Percentiles rank a stretch among this genome's conserved stretches.
Conservation (phyloP, 805 yeast genomes). For the Pichia cephalocereana region DNA sequence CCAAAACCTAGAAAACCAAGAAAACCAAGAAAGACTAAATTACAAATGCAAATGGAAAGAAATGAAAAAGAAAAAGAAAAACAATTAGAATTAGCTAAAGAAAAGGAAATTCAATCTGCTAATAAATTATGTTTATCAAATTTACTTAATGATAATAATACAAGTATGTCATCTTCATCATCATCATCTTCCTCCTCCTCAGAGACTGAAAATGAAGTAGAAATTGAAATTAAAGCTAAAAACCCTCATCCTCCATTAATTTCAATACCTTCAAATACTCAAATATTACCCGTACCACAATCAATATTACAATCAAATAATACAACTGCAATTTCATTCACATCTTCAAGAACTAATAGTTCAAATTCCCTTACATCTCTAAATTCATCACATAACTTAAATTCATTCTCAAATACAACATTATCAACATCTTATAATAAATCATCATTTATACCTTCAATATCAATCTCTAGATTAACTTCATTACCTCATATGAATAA, state of each 20-base stretch:
- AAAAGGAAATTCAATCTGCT: too few species aligned
- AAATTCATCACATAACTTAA: slow-evolving; percentile 14
- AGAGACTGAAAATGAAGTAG: not conserved
- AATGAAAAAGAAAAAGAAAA: not conserved
- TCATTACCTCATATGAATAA: slow-evolving; percentile 7
- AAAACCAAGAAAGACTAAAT: slow-evolving; percentile 17
- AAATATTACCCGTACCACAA: slow-evolving; percentile 2
- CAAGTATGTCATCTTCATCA: too few species aligned
- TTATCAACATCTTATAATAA: slow-evolving; percentile 13
- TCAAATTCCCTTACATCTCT: slow-evolving; percentile 24
- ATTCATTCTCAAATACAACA: slow-evolving; percentile 21
- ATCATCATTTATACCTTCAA: not conserved
- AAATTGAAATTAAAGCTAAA: not conserved
- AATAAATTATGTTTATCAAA: too few species aligned
- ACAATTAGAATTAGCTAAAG: too few species aligned
- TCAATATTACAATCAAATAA: not conserved
- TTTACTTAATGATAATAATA: too few species aligned
- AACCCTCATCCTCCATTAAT: not conserved
- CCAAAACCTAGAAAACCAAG: slow-evolving; percentile 55
- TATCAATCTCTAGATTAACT: slow-evolving; percentile 4
- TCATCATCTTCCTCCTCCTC: too few species aligned
- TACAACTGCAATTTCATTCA: slow-evolving; percentile 19
- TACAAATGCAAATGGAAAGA: slow-evolving; percentile 9
- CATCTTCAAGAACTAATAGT: slow-evolving; percentile 26
- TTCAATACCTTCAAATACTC: not conserved